phyloP scores from a whole-genome alignment of 1,139 yeast species.

The Tardiomyces digboiensis region DNA sequence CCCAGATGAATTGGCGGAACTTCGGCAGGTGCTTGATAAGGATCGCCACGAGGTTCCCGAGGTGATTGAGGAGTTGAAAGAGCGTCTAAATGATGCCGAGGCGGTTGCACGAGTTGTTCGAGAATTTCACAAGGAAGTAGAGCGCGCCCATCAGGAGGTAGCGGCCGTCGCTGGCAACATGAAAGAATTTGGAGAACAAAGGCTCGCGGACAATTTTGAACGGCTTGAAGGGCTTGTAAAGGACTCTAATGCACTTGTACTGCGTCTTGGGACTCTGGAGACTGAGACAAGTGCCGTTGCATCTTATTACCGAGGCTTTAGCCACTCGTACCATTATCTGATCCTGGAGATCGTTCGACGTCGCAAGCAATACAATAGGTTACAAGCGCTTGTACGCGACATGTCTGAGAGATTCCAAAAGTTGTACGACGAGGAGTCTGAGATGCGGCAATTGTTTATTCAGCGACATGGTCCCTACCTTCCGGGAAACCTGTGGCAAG shows the following conservation, averaged over 20 bases:
- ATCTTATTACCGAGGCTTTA: slow-evolving; percentile 41
- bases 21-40: slow-evolving; percentile 24
- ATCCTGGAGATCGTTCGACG: slow-evolving; percentile 44
- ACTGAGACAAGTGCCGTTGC: slow-evolving; percentile 28
- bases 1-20: slow-evolving; percentile 19
- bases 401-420: slow-evolving; percentile 16
- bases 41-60: slow-evolving; percentile 31
- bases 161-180: neutral
- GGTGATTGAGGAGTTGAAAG: neutral
- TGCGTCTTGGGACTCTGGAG: slow-evolving; percentile 9
- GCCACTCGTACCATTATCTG: slow-evolving; percentile 39
- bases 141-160: neutral
- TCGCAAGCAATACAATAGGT: slow-evolving; percentile 28
- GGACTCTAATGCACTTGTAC: neutral
- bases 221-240: neutral
- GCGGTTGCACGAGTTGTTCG: neutral
- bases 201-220: neutral
- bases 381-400: slow-evolving; percentile 31
- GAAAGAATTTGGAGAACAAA: neutral
- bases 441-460: neutral
- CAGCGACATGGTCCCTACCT: neutral
- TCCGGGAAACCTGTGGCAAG: neutral
- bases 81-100: neutral
- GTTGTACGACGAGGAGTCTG: neutral
- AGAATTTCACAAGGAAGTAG: neutral